phyloP scores from a whole-genome alignment of 805 yeast species.

The Pichia cephalocereana region DNA sequence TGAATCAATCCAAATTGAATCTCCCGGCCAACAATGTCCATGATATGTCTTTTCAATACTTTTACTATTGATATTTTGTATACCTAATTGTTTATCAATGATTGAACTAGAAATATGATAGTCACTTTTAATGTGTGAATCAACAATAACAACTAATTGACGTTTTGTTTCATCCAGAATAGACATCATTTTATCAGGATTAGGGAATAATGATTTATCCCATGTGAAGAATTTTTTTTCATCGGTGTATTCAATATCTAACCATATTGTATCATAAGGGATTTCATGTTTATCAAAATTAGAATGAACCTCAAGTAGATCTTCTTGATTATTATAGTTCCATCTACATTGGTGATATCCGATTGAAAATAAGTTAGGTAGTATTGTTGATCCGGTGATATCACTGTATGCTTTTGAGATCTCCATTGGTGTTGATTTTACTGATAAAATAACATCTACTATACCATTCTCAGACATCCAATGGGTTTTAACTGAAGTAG shows the following conservation, averaged over 20 bases:
- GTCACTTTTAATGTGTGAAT: conserved; percentile 78
- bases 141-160: conserved; percentile 75
- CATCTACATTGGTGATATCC: conserved; percentile 97
- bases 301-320: conserved; percentile 62
- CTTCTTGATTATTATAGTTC: conserved; percentile 88
- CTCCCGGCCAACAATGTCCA: conserved; percentile 99
- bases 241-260: conserved; percentile 89
- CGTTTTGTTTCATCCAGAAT: conserved; percentile 65
- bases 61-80: conserved; percentile 38
- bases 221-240: conserved; percentile 86
- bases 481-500: conserved; percentile 40
- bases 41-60: conserved; percentile 40
- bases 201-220: conserved; percentile 65
- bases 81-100: conserved; percentile 34
- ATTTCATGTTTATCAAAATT: conserved; percentile 65
- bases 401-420: conserved; percentile 54
- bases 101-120: conserved; percentile 57
- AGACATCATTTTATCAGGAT: conserved; percentile 59
- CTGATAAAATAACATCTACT: conserved; percentile 66
- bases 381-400: conserved; percentile 60
- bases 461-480: conserved; percentile 94
- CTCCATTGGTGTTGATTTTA: conserved; percentile 41
- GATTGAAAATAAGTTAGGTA: conserved; percentile 72
- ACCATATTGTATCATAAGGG: conserved; percentile 91
- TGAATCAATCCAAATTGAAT: conserved; percentile 88